A percentile compares a stretch with the other conserved stretches of the same genome.
These are phyloP conservation scores for Termitomyces eurrhizus DNA, from an alignment of 768 basidiomycete genomes.

Conservation along the genomic window DNA sequence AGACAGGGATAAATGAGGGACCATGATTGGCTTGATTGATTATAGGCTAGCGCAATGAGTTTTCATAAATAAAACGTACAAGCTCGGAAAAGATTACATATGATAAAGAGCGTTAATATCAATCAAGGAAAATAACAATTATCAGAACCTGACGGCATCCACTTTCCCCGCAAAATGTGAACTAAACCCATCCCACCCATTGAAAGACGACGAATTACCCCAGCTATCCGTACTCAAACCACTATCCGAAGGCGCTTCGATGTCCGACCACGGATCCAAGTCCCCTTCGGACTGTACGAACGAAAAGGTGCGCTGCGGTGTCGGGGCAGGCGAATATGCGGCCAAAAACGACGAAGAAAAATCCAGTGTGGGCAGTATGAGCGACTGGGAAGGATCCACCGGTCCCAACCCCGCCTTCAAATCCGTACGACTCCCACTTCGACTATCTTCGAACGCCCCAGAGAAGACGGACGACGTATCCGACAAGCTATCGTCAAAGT, in stretches of 20 bases:
- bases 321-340: constrained; percentile 7
- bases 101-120: background rate
- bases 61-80: background rate
- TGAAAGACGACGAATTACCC: constrained; percentile 27
- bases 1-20: background rate
- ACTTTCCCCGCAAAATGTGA: constrained; percentile 26
- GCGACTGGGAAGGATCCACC: constrained; percentile 60
- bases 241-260: constrained; percentile 15
- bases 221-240: constrained; percentile 15
- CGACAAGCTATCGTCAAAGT: constrained; percentile 28
- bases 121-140: background rate
- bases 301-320: constrained; percentile 9
- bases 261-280: constrained; percentile 30
- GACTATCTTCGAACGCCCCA: constrained; percentile 15
- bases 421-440: constrained; percentile 11
- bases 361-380: constrained; percentile 76
- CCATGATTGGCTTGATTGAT: background rate
- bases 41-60: background rate
- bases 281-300: constrained; percentile 21
- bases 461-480: constrained; percentile 28
- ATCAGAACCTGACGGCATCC: background rate
- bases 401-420: constrained; percentile 13
- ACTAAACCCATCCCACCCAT: constrained; percentile 39
- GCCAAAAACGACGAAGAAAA: constrained; percentile 51
- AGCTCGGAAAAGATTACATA: background rate